Percentiles rank a stretch among this genome's conserved stretches.
phyloP scores from a whole-genome alignment of 2,329 filamentous ascomycete genomes.

The Cucurbitaria berberidis region DNA sequence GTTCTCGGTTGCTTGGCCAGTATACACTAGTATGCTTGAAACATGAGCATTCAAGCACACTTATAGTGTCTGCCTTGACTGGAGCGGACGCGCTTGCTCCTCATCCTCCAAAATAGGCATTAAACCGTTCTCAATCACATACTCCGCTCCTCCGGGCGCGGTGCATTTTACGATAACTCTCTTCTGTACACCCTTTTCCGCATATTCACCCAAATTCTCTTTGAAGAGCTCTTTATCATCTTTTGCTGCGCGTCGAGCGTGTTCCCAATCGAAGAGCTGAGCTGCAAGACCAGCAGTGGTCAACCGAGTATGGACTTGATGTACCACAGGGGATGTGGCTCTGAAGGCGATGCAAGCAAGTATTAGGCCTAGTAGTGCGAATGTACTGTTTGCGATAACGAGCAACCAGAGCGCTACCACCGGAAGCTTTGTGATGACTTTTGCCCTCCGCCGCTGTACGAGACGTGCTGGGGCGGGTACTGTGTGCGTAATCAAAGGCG shows the following conservation, averaged over 20 bases:
- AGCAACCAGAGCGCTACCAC: slow-evolving; percentile 19
- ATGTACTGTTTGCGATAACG: slow-evolving; percentile 16
- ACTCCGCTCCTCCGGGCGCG: too few species aligned
- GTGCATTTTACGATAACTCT: too few species aligned
- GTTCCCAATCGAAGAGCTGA: slow-evolving; percentile 12
- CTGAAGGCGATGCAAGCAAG: slow-evolving; percentile 14
- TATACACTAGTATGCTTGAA: too few species aligned
- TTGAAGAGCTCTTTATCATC: not conserved
- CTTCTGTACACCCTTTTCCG: too few species aligned
- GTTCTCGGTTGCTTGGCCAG: too few species aligned
- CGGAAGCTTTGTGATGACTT: slow-evolving; percentile 19
- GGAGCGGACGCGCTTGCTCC: too few species aligned
- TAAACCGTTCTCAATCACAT: too few species aligned
- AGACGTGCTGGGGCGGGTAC: slow-evolving; percentile 1
- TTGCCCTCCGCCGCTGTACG: slow-evolving; percentile 11
- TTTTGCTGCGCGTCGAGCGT: not conserved
- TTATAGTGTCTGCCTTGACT: too few species aligned
- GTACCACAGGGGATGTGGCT: slow-evolving; percentile 6
- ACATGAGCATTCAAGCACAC: too few species aligned
- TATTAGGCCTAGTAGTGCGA: slow-evolving; percentile 8
- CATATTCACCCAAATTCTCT: not conserved
- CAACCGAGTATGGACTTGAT: slow-evolving; percentile 17
- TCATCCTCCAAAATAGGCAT: too few species aligned
- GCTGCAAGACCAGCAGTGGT: slow-evolving; percentile 15
- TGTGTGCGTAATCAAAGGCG: slow-evolving; percentile 12